A percentile compares a stretch with the other conserved stretches of the same genome.
Conservation (phyloP, 2,329 filamentous ascomycete genomes). For the Colletotrichum sp. region DNA sequence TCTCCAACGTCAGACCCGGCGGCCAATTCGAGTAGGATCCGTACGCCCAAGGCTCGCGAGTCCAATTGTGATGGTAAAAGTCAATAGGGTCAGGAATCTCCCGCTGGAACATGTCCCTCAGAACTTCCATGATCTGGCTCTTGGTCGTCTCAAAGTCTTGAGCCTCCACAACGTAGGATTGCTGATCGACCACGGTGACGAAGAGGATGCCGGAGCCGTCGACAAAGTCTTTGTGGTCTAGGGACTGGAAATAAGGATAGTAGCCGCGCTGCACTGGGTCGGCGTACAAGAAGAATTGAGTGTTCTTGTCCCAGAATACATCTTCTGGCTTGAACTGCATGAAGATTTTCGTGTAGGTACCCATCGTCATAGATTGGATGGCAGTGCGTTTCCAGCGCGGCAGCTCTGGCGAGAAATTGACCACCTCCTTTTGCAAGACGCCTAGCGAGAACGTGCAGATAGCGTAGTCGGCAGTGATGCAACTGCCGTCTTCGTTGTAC, state of each 20-base stretch:
- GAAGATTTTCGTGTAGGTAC: slow-evolving; percentile 77
- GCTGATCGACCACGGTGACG: slow-evolving; percentile 62
- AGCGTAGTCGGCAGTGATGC: slow-evolving; percentile 65
- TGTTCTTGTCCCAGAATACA: slow-evolving; percentile 64
- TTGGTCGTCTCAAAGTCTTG: slow-evolving; percentile 64
- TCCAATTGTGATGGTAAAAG: slow-evolving; percentile 69
- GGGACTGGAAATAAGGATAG: slow-evolving; percentile 67
- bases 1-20: slow-evolving; percentile 64
- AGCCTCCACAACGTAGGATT: slow-evolving; percentile 63
- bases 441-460: slow-evolving; percentile 73
- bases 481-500: slow-evolving; percentile 56
- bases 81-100: slow-evolving; percentile 63
- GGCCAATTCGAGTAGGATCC: slow-evolving; percentile 76
- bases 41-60: slow-evolving; percentile 46
- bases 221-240: slow-evolving; percentile 62
- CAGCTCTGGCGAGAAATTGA: slow-evolving; percentile 62
- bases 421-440: slow-evolving; percentile 66
- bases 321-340: slow-evolving; percentile 65
- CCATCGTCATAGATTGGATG: slow-evolving; percentile 71
- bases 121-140: slow-evolving; percentile 59
- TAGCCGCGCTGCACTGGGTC: slow-evolving; percentile 46
- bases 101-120: slow-evolving; percentile 64
- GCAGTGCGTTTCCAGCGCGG: slow-evolving; percentile 69
- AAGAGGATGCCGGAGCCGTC: slow-evolving; percentile 70
- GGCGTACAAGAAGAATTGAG: slow-evolving; percentile 50